Evolutionary conservation across 352 stramenopile genomes (phyloP), one percentile per base, ranked within the genome.

Genomic region (Pythium grandisporangium): DNA sequence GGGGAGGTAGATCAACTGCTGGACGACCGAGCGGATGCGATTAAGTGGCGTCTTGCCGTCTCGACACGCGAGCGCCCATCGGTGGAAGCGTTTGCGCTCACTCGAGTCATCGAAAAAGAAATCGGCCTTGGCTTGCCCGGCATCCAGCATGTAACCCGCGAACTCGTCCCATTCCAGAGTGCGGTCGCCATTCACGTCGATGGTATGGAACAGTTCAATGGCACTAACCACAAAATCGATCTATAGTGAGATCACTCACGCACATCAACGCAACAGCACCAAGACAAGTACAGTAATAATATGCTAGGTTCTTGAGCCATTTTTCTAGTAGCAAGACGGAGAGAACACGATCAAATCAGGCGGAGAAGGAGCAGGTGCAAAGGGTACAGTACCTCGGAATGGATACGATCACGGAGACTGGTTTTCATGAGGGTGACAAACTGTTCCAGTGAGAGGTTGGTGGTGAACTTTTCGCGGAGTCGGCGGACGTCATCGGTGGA

Each of bases 131-230:
- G 68, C 73, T 37, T 81, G 63, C 0, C 70, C 70, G 2, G 68
- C 70, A 39, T 95, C 82, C 36, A 93, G 70, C 61, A 94, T 89
- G 51, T 90, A 93, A 14, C 55, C 62, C 1, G 79, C 80, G 45
- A 96, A 96, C 55, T 96, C 84, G 46, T 96, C 83, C 84, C 84
- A 96, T 44, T 95, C 84, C 43, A 95, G 58, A 16, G 64, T 58
- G 10, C 66, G 64, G 57, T 96, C 84, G 2, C 83, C 84, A 33
- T 96, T 95, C 42, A 95, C 76, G 51, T 96, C 84, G 41, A 96
- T 93, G 14, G 85, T 86, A 27, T 88, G 75, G 56, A 95, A 96
- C 24, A 96, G 70, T 29, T 96, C 78, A 37, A 89, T 80, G 16
- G 89, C 71, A 14, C 76, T 66, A 4, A 91, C 71, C 4, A 93